Evolutionary conservation across 2,329 filamentous ascomycete species (phyloP).

Genomic region (Fusarium keratoplasticum): DNA sequence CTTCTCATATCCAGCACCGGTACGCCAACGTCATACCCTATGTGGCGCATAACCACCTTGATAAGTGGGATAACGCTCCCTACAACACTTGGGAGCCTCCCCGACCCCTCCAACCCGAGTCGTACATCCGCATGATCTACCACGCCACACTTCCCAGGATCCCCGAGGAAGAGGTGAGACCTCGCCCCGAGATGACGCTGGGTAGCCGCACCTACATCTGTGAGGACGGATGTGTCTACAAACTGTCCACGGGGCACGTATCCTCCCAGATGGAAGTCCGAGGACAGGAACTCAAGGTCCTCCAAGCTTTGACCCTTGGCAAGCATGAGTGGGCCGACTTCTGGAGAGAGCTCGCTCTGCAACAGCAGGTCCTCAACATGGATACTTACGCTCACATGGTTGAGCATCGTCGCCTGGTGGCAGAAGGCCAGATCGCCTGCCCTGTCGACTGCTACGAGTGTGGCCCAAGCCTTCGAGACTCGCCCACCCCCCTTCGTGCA

Average conservation of each 20-base stretch:
- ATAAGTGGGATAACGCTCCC: neutral
- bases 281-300: neutral
- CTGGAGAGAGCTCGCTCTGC: neutral
- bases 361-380: neutral
- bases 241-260: neutral
- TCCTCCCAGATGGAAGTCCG: neutral
- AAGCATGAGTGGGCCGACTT: neutral
- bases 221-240: neutral
- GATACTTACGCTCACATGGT: neutral
- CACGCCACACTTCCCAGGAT: neutral
- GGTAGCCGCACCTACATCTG: neutral
- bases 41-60: neutral
- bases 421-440: neutral
- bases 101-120: too few species aligned
- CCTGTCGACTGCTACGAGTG: neutral
- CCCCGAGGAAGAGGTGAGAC: neutral
- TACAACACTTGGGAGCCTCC: constrained; percentile 4
- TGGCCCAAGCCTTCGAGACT: neutral
- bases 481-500: neutral
- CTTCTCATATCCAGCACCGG: neutral
- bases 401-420: neutral
- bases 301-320: neutral
- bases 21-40: neutral
- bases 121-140: too few species aligned
- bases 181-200: too few species aligned